Evolutionary conservation across 1,139 yeast species (phyloP).

Genomic region (Pneumocystis wakefieldiae): DNA sequence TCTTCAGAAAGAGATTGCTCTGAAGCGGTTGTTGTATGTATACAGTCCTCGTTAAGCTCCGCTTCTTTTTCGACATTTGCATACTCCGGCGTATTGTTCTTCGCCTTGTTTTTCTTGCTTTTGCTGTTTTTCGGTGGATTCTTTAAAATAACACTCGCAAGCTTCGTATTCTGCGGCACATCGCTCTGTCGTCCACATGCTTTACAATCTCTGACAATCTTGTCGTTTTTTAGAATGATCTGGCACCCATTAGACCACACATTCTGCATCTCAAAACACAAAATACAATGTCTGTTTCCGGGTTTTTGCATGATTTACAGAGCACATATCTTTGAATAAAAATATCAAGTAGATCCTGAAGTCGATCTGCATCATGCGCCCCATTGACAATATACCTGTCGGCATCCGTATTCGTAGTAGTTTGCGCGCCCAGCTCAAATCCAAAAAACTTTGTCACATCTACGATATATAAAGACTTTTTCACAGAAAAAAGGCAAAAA

Average conservation of each 20-base stretch:
- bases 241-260: neutral
- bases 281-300: constrained; percentile 75
- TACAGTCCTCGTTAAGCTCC: constrained; percentile 46
- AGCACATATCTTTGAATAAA: constrained; percentile 84
- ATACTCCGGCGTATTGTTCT: constrained; percentile 32
- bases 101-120: constrained; percentile 31
- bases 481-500: constrained; percentile 19
- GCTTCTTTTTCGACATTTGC: constrained; percentile 24
- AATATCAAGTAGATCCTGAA: constrained; percentile 89
- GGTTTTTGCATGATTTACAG: constrained; percentile 91
- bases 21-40: constrained; percentile 35
- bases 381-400: constrained; percentile 92
- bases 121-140: constrained; percentile 59
- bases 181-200: constrained; percentile 90
- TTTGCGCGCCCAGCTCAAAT: constrained; percentile 93
- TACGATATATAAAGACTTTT: neutral
- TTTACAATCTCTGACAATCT: constrained; percentile 81
- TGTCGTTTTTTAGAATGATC: constrained; percentile 54
- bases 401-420: constrained; percentile 58
- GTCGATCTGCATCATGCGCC: constrained; percentile 75
- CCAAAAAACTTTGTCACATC: constrained; percentile 81
- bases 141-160: constrained; percentile 73
- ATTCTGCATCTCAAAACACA: neutral
- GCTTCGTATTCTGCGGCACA: constrained; percentile 75
- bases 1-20: constrained; percentile 76